phyloP scores from a whole-genome alignment of 2,329 filamentous ascomycete genomes.

The Fusarium incarnatum region DNA sequence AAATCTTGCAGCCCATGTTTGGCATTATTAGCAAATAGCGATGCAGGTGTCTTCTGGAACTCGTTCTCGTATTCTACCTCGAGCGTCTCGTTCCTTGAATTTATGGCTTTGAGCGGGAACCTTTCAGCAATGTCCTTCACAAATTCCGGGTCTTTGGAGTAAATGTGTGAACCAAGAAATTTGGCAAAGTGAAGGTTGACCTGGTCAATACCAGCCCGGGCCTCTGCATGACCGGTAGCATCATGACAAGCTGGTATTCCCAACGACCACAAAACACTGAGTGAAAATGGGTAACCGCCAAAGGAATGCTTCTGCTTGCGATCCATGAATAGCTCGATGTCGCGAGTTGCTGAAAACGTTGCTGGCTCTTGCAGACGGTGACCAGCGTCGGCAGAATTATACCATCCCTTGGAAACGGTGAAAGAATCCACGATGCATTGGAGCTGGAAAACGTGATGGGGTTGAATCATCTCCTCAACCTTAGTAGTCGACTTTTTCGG shows the following conservation, averaged over 20 bases:
- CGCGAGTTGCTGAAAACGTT: conserved; percentile 53
- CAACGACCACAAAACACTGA: too few relatives aligned
- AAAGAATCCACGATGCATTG: conserved; percentile 64
- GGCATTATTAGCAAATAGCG: background rate
- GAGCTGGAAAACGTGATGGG: conserved; percentile 62
- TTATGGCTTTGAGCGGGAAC: too few relatives aligned
- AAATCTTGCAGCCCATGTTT: conserved; percentile 60
- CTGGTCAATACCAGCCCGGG: too few relatives aligned
- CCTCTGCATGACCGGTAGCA: background rate
- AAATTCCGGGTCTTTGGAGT: background rate
- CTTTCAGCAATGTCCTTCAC: too few relatives aligned
- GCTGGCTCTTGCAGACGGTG: conserved; percentile 54
- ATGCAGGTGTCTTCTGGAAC: background rate
- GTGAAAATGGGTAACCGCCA: conserved; percentile 12
- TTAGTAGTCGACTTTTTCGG: conserved; percentile 38
- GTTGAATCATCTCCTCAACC: conserved; percentile 57
- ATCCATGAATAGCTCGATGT: conserved; percentile 59
- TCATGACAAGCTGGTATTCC: background rate
- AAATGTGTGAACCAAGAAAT: background rate
- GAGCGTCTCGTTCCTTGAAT: background rate
- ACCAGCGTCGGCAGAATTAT: conserved; percentile 46
- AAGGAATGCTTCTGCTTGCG: conserved; percentile 46
- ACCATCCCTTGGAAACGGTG: conserved; percentile 59
- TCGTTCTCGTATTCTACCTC: conserved; percentile 2
- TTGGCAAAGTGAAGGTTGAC: background rate